A percentile compares a stretch with the other conserved stretches of the same genome.
Evolutionary conservation across 768 basidiomycete genomes (phyloP).

Genomic region (Pleurotus sapidus): DNA sequence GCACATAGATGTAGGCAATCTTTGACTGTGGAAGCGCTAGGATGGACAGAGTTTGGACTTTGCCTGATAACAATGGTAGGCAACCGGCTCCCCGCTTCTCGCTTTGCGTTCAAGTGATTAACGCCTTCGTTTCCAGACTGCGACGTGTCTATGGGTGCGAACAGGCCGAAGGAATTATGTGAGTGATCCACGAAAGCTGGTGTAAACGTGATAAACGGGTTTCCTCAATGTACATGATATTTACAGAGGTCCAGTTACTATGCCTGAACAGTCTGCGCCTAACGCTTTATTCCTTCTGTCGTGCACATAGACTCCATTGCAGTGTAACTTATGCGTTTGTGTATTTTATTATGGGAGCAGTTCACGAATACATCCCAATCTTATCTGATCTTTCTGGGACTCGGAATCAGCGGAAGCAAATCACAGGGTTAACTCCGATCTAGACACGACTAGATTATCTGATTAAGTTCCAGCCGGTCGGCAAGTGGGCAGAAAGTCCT

Average conservation of each 20-base stretch:
- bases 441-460: constrained; percentile 2
- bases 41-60: constrained; percentile 73
- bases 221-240: neutral
- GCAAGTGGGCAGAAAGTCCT: neutral
- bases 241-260: constrained; percentile 4
- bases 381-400: neutral
- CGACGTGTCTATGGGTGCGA: constrained; percentile 13
- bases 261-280: neutral
- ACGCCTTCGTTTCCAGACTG: neutral
- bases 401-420: constrained; percentile 1
- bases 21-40: constrained; percentile 69
- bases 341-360: neutral
- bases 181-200: constrained; percentile 17
- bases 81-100: constrained; percentile 45
- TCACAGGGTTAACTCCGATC: neutral
- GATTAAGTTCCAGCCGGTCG: neutral
- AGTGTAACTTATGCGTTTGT: neutral
- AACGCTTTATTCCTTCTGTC: neutral
- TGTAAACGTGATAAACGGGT: constrained; percentile 1
- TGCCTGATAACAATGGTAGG: constrained; percentile 50
- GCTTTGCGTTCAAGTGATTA: too few species aligned
- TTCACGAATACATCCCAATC: neutral
- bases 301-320: neutral
- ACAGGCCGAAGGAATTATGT: constrained; percentile 16
- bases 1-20: constrained; percentile 61